Evolutionary conservation across 768 basidiomycete species (phyloP), one percentile per base, ranked within the genome.

Genomic region (Chalciporus piperatus): DNA sequence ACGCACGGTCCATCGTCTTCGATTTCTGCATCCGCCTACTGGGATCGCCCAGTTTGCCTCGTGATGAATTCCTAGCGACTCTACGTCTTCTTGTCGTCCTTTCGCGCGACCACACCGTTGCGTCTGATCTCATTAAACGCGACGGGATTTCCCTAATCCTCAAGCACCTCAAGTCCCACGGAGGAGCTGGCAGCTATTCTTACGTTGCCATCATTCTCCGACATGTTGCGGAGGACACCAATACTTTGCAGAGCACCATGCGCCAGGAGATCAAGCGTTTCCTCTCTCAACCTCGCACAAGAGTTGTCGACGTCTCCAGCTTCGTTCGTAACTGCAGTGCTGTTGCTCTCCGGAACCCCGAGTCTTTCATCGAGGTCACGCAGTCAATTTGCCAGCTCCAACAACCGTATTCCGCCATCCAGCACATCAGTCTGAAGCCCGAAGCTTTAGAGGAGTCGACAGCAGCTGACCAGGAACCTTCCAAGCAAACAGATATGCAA

Each of bases 191-290:
- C 17, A 87, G 85, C 56, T 91, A 92, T 41, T 84, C 89, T 0
- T 92, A 93, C 66, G 80, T 93, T 48, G 84, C 85, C 38, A 89
- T 87, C 61, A 88, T 98, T 54, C 74, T 98, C n/a, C 87, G 97
- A 7, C 97, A 99, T 64, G 71, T 92, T 47, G 82, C 95, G 44
- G 97, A 99, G 70, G 91, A 94, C 56, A 61, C 76, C 2, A 63
- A 71, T 3, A 79, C 77, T 8, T 66, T 98, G 39, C 78, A 82
- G 50, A 74, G 73, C 10, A 76, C 91, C 59, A 94, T 99, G 83
- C 81, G 81, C 20, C 84, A 89, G 56, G 87, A 92, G 52, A 79
- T 98, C 62, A 87, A 83, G 59, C 80, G 85, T 2, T 93, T 87
- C 72, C 85, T 97, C 60, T 71, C 79, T 4, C 84, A 87, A 54